A percentile compares a stretch with the other conserved stretches of the same genome.
phyloP scores from a whole-genome alignment of 1,284 basidiomycete genomes.

The Cerrena zonata region DNA sequence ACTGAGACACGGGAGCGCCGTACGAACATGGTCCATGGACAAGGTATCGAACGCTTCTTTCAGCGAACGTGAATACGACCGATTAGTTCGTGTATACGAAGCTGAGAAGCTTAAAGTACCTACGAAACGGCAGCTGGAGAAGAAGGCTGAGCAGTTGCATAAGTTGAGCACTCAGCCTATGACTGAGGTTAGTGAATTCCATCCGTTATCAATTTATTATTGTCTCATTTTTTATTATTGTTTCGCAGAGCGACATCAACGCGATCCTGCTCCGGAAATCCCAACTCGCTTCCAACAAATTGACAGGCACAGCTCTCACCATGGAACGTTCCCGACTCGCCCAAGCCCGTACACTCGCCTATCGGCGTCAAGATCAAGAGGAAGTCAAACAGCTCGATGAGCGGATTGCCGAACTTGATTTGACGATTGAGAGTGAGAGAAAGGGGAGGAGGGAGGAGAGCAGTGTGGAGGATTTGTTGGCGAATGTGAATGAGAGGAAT shows the following conservation, averaged over 20 bases:
- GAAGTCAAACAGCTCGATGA: slow-evolving; percentile 58
- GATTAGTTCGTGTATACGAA: slow-evolving; percentile 45
- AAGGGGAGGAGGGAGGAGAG: slow-evolving; percentile 21
- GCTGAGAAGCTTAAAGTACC: slow-evolving; percentile 62
- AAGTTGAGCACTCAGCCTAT: slow-evolving; percentile 55
- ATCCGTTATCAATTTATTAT: slow-evolving; percentile 1
- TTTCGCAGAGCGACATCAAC: slow-evolving; percentile 57
- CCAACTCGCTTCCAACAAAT: slow-evolving; percentile 43
- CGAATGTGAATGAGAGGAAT: slow-evolving; percentile 84
- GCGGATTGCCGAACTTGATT: slow-evolving; percentile 32
- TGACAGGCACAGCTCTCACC: slow-evolving; percentile 36
- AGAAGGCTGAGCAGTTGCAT: slow-evolving; percentile 57
- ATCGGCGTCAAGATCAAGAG: slow-evolving; percentile 58
- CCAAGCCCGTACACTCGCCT: slow-evolving; percentile 65
- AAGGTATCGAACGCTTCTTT: slow-evolving; percentile 73
- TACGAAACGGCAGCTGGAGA: slow-evolving; percentile 57
- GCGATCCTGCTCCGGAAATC: slow-evolving; percentile 68
- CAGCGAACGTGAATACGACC: slow-evolving; percentile 70
- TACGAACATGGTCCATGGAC: slow-evolving; percentile 64
- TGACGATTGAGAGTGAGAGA: slow-evolving; percentile 17
- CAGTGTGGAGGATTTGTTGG: slow-evolving; percentile 52
- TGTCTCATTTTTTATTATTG: background rate
- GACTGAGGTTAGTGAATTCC: slow-evolving; percentile 60
- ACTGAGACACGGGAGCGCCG: slow-evolving; percentile 64
- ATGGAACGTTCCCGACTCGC: slow-evolving; percentile 59